Evolutionary conservation across 73 alveolate genomes (phyloP).

Genomic region (Tetrahymena thermophila): DNA sequence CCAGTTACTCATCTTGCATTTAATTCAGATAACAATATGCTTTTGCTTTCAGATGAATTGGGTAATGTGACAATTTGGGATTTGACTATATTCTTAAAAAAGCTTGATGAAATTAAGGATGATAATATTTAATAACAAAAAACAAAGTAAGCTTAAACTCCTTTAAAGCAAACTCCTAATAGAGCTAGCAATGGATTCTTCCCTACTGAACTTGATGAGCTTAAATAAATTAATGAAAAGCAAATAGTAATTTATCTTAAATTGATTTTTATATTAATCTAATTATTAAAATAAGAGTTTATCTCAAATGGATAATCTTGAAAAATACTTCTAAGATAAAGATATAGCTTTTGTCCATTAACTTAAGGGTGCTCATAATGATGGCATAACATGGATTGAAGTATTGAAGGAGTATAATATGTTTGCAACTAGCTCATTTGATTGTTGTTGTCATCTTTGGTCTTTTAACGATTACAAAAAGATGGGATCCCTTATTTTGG

Average conservation of each 20-base stretch:
- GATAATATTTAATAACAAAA: slow-evolving; percentile 34
- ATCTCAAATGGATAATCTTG: background rate
- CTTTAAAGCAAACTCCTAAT: slow-evolving; percentile 23
- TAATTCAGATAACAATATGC: slow-evolving; percentile 69
- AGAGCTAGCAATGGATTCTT: background rate
- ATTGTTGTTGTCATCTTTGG: slow-evolving; percentile 92
- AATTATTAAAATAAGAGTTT: slow-evolving; percentile 3
- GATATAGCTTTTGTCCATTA: background rate
- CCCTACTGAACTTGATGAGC: slow-evolving; percentile 1
- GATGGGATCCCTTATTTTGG: slow-evolving; percentile 90
- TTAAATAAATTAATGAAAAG: slow-evolving; percentile 24
- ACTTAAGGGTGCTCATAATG: slow-evolving; percentile 85
- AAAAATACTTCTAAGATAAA: background rate
- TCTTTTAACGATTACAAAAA: slow-evolving; percentile 50
- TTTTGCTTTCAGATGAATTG: slow-evolving; percentile 93
- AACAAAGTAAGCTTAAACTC: slow-evolving; percentile 23
- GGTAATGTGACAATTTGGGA: slow-evolving; percentile 94
- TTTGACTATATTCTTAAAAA: slow-evolving; percentile 55
- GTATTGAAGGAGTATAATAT: slow-evolving; percentile 68
- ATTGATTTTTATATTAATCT: slow-evolving; percentile 25
- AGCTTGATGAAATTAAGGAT: slow-evolving; percentile 61
- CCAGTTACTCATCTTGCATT: slow-evolving; percentile 78
- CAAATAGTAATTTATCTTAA: slow-evolving; percentile 21
- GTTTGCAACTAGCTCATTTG: slow-evolving; percentile 88
- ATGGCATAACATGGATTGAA: slow-evolving; percentile 87